phyloP scores from a whole-genome alignment of 177 flowering plant species.

The Telopea speciosissima region DNA sequence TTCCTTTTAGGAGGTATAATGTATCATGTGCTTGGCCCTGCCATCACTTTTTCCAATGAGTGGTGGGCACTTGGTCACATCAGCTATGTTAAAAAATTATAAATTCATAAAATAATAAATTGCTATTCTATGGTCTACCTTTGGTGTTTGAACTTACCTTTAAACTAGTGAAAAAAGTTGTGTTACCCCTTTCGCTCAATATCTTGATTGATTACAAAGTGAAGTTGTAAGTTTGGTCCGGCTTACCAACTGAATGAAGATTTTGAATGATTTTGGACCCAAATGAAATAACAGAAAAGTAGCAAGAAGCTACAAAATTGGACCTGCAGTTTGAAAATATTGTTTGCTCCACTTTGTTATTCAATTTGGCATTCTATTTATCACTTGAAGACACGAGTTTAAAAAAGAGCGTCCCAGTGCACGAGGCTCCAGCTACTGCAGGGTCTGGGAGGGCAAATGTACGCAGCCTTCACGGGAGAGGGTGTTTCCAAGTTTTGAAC shows the following conservation, averaged over 20 bases:
- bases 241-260: neutral
- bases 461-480: no score
- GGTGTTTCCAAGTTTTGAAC: no score
- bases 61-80: neutral
- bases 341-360: neutral
- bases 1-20: neutral
- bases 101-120: no score
- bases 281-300: no score
- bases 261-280: no score
- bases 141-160: neutral
- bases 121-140: neutral
- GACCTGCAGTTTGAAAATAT: neutral
- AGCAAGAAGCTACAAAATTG: neutral
- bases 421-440: no score
- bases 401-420: no score
- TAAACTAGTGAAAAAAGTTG: neutral
- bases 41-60: neutral
- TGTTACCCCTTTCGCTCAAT: neutral
- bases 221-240: neutral
- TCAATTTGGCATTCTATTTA: neutral
- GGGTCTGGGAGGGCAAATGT: no score
- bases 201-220: no score
- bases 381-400: no score
- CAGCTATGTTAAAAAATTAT: neutral
- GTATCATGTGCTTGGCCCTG: neutral